Base-by-base conservation (phyloP, 2,329 filamentous ascomycete genomes). In the Monilinia vaccinii-corymbosi region DNA sequence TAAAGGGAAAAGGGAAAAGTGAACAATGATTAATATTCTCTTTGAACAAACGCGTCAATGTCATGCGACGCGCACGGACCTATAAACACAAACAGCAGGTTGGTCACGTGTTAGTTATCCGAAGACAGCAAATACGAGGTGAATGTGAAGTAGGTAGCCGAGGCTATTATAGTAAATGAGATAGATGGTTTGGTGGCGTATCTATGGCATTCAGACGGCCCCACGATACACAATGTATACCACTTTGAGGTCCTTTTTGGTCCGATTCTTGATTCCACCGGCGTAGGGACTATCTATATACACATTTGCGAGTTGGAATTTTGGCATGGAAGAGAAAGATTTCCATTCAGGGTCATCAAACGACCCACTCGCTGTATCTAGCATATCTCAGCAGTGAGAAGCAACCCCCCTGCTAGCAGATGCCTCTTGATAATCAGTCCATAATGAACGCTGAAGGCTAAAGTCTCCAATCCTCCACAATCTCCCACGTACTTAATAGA, bases 401-500 rank as follows among this genome's bases (percentile, higher is more conserved):
- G 18, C 16, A 8, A 4, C 18, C 9, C 28, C 14, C 38, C 38
- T 18, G 51, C 28, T 55, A 18, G 51, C 38, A 32, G n/a, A 23
- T 55, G 4, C 38, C 25, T 31, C 38, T 44, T 34, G 28, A 1
- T 14, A 55, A 23, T 13, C 40, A 53, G 31, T 55, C 9, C 21
- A 53, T 42, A 16, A 42, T 53, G 23, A 44, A 31, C 25, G 23
- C 10, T 23, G 16, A 18, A 51, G 21, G 16, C 13, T 44, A 28
- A 16, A 34, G 25, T 34, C 28, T 44, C 28, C 10, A 44, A 55
- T 36, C 25, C n/a, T 14, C 36, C 16, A 11, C 16, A 28, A 21
- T 34, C 16, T 18, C 14, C 11, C 56, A 28, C 28, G 48, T 46
- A 16, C 21, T 81, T 81, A 99, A 79, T 99, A 99, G 79, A 97